Evolutionary conservation across 257 asterid species (phyloP).

Genomic region (Handroanthus guayacan): DNA sequence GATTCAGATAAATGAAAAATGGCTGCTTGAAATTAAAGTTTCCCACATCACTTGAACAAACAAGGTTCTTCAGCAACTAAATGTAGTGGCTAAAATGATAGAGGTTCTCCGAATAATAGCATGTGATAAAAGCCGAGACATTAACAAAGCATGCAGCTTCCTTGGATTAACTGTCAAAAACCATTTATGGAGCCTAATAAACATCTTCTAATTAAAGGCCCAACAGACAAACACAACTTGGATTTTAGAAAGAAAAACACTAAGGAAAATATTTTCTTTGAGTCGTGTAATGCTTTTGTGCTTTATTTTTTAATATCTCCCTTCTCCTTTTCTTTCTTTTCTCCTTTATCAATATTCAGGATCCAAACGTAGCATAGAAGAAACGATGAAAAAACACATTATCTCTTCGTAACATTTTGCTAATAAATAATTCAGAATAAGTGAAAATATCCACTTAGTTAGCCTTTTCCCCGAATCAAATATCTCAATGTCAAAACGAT

Average conservation of each 20-base stretch:
- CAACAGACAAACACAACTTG: too few relatives aligned
- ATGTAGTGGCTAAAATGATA: not conserved
- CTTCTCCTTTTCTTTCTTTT: too few relatives aligned
- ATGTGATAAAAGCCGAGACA: conserved; percentile 15
- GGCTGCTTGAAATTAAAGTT: conserved; percentile 12
- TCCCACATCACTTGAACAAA: not conserved
- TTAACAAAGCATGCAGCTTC: not conserved
- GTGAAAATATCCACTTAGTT: not conserved
- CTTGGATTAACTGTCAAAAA: conserved; percentile 8
- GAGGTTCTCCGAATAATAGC: not conserved
- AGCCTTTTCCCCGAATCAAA: not conserved
- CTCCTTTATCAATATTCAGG: too few relatives aligned
- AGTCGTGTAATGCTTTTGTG: too few relatives aligned
- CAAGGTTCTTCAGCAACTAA: conserved; percentile 2
- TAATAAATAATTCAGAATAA: too few relatives aligned
- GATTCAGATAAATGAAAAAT: conserved; percentile 2
- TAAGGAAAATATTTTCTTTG: too few relatives aligned
- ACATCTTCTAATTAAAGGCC: too few relatives aligned
- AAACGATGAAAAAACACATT: too few relatives aligned
- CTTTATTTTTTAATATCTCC: too few relatives aligned
- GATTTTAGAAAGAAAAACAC: too few relatives aligned
- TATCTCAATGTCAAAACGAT: not conserved
- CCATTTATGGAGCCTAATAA: conserved; percentile 8
- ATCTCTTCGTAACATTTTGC: too few relatives aligned
- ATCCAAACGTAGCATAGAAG: too few relatives aligned